Evolutionary conservation across 2,329 filamentous ascomycete species (phyloP).

Genomic region (Huntiella abstrusa): DNA sequence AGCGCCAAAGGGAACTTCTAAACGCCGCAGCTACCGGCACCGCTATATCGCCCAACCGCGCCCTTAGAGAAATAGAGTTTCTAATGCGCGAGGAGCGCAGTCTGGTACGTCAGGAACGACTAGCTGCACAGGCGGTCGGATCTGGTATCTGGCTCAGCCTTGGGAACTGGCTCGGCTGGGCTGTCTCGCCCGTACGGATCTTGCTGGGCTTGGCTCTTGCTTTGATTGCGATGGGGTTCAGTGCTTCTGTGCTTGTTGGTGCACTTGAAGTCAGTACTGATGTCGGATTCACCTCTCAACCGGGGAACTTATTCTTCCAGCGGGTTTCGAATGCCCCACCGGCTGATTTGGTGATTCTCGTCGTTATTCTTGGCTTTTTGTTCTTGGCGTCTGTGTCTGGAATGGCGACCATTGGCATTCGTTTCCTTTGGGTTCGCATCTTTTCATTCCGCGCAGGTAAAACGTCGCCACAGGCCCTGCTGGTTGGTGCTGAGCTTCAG

Average conservation of each 20-base stretch:
- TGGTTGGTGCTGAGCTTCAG: conserved; percentile 79
- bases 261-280: too few relatives aligned
- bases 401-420: conserved; percentile 72
- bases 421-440: conserved; percentile 86
- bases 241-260: too few relatives aligned
- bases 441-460: conserved; percentile 81
- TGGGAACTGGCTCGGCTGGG: too few relatives aligned
- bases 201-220: too few relatives aligned
- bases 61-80: conserved; percentile 72
- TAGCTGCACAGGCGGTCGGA: conserved; percentile 32
- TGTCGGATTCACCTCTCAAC: conserved; percentile 44
- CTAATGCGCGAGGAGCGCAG: conserved; percentile 83
- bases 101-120: conserved; percentile 67
- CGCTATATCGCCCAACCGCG: conserved; percentile 65
- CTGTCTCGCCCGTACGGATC: too few relatives aligned
- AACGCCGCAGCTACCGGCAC: conserved; percentile 40
- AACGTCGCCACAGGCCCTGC: conserved; percentile 76
- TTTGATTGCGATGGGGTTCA: too few relatives aligned
- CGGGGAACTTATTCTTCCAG: conserved; percentile 77
- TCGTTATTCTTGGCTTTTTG: conserved; percentile 65
- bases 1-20: conserved; percentile 77
- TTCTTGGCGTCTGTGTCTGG: conserved; percentile 79
- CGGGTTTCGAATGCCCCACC: conserved; percentile 70
- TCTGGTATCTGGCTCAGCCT: too few relatives aligned
- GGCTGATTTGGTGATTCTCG: conserved; percentile 79